These are phyloP conservation scores for Yarrowia sp. DNA, from an alignment of 805 yeast genomes.

Conservation along the genomic window DNA sequence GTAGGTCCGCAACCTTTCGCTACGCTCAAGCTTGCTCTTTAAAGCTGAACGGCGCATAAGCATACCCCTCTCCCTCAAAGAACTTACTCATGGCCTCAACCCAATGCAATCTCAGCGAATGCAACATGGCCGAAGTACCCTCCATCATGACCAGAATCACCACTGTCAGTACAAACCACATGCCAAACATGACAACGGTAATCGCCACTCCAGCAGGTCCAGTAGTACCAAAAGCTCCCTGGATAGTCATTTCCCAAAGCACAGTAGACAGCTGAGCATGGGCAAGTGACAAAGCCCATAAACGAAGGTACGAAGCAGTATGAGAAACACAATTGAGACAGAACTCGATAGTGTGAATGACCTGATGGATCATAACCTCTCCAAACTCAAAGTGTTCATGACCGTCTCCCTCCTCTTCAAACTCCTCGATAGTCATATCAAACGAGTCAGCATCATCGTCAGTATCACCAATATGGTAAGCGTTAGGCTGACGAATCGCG, in stretches of 20 bases:
- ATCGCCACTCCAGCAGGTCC: conserved; percentile 65
- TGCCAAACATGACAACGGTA: conserved; percentile 76
- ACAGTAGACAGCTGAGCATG: conserved; percentile 94
- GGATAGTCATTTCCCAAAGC: conserved; percentile 93
- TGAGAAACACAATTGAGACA: conserved; percentile 96
- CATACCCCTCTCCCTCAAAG: conserved; percentile 94
- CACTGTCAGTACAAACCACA: conserved; percentile 94
- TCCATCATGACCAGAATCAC: conserved; percentile 94
- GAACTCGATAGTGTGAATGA: conserved; percentile 95
- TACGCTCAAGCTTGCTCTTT: neutral
- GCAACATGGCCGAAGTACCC: conserved; percentile 98
- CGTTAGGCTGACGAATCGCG: conserved; percentile 46
- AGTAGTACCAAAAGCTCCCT: conserved; percentile 67
- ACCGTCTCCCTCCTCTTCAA: conserved; percentile 39
- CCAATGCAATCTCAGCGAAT: conserved; percentile 96
- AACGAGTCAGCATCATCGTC: conserved; percentile 38
- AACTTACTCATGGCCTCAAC: conserved; percentile 98
- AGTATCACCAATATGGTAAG: conserved; percentile 35
- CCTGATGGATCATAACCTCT: conserved; percentile 94
- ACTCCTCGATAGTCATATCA: conserved; percentile 39
- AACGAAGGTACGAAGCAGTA: conserved; percentile 91
- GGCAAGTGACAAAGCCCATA: conserved; percentile 96
- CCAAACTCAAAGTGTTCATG: conserved; percentile 72
- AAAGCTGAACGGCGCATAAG: conserved; percentile 78
- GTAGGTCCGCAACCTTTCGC: too few species aligned